A percentile compares a stretch with the other conserved stretches of the same genome.
Conservation (phyloP, 768 basidiomycete genomes). For the Exsudoporus frostii region DNA sequence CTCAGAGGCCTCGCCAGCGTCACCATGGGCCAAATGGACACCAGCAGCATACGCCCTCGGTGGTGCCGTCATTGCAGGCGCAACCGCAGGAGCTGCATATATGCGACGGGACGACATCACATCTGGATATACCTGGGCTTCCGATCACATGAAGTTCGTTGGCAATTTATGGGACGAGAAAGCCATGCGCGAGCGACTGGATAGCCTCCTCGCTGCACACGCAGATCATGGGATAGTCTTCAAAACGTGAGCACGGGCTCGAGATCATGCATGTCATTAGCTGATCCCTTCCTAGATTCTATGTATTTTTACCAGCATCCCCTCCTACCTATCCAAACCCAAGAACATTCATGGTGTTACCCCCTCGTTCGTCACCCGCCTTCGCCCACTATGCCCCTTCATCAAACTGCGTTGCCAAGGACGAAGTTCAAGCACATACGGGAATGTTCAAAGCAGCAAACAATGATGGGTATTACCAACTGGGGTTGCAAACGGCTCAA, state of each 20-base stretch:
- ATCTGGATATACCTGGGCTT: conserved; percentile 68
- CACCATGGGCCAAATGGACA: conserved; percentile 63
- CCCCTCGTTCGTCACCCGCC: conserved; percentile 45
- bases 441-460: conserved; percentile 80
- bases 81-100: conserved; percentile 82
- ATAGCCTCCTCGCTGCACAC: conserved; percentile 58
- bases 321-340: conserved; percentile 52
- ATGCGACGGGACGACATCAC: conserved; percentile 75
- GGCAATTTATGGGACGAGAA: conserved; percentile 81
- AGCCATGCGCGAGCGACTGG: conserved; percentile 56
- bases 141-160: conserved; percentile 89
- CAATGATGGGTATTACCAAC: conserved; percentile 88
- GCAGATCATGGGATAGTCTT: conserved; percentile 64
- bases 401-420: conserved; percentile 61
- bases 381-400: conserved; percentile 58
- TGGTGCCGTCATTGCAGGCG: conserved; percentile 73
- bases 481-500: conserved; percentile 67
- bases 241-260: conserved; percentile 53
- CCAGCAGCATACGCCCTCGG: conserved; percentile 70
- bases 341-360: conserved; percentile 80
- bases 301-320: conserved; percentile 69
- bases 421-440: conserved; percentile 84
- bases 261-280: neutral
- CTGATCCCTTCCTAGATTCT: conserved; percentile 53
- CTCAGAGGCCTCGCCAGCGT: conserved; percentile 13